A percentile compares a stretch with the other conserved stretches of the same genome.
Conservation (phyloP, 805 yeast species). For the Saturnispora kantuleensis region DNA sequence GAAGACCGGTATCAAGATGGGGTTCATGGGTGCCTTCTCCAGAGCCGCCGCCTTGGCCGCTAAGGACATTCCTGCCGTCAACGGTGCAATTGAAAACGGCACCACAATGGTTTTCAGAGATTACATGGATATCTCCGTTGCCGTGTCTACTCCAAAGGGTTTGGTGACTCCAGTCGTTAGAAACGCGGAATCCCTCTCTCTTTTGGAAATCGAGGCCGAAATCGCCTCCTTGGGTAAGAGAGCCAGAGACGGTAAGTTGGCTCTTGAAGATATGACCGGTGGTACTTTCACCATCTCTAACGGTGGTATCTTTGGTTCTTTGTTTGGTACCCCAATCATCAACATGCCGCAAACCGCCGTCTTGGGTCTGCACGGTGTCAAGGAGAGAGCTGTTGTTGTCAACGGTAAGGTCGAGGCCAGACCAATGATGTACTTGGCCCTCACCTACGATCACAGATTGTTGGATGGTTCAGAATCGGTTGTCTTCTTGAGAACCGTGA, state of each 20-base stretch:
- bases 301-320: slow-evolving; percentile 98
- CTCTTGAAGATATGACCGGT: slow-evolving; percentile 97
- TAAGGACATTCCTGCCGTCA: slow-evolving; percentile 90
- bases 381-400: slow-evolving; percentile 87
- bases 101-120: slow-evolving; percentile 94
- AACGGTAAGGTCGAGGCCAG: slow-evolving; percentile 93
- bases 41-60: slow-evolving; percentile 89
- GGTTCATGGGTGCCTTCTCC: slow-evolving; percentile 98
- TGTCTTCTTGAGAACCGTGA: slow-evolving; percentile 86
- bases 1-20: slow-evolving; percentile 88
- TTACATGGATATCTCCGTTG: slow-evolving; percentile 89
- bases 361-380: slow-evolving; percentile 92
- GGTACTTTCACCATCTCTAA: slow-evolving; percentile 98
- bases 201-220: slow-evolving; percentile 84
- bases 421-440: slow-evolving; percentile 99
- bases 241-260: slow-evolving; percentile 95
- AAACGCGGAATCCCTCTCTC: slow-evolving; percentile 86
- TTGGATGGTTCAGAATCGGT: slow-evolving; percentile 99
- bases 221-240: slow-evolving; percentile 72
- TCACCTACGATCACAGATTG: slow-evolving; percentile 96
- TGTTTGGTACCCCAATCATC: slow-evolving; percentile 97
- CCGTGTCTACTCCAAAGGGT: slow-evolving; percentile 99
- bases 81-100: slow-evolving; percentile 86
- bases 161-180: slow-evolving; percentile 96
- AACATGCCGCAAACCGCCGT: slow-evolving; percentile 98